Evolutionary conservation across 208 protist species (phyloP), one percentile per base, ranked within the genome.

Genomic region (Acanthamoeba healyi): DNA sequence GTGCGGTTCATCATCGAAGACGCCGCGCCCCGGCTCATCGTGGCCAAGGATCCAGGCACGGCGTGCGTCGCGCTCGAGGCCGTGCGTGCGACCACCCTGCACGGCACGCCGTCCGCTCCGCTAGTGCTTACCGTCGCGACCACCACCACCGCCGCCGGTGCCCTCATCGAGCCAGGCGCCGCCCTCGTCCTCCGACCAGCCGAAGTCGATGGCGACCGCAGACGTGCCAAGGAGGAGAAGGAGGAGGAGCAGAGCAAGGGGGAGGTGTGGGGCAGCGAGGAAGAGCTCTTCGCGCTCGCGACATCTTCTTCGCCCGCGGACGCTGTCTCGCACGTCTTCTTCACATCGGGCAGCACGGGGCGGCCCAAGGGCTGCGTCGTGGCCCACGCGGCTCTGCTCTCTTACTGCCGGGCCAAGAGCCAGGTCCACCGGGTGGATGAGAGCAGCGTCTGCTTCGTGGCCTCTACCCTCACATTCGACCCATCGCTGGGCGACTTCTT

Each of bases 331-430:
- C 87, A 92, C 58, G 77, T 92, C 26, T 44, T 92, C 38, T 92
- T 92, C 87, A 92, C 87, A 7, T 92, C 87, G 22, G 87, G 87
- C 34, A 92, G 87, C 87, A 92, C 87, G 87, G 87, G 87, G 14
- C 17, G 87, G 34, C 87, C 87, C 26, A 92, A 92, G 46, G 87
- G 87, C 87, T 92, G 87, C 87, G 46, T 92, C 12, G 61, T 92
- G 6, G 9, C 34, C 22, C 51, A 74, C 32, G 32, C 26, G 87
- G 87, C 87, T 7, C 61, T 92, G 58, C 26, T 38, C 10, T 26
- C 61, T 58, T 92, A 92, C 58, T 92, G 87, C 61, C 7, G 3
- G 61, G 87, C 87, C 51, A 92, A 92, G 87, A 70, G 77, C 49
- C 40, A 49, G 34, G 56, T 38, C 56, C 87, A 92, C 58, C 54